Evolutionary conservation across 78 protist species (phyloP), one percentile per base, ranked within the genome.

Genomic region (Dictyostelium citrinum): DNA sequence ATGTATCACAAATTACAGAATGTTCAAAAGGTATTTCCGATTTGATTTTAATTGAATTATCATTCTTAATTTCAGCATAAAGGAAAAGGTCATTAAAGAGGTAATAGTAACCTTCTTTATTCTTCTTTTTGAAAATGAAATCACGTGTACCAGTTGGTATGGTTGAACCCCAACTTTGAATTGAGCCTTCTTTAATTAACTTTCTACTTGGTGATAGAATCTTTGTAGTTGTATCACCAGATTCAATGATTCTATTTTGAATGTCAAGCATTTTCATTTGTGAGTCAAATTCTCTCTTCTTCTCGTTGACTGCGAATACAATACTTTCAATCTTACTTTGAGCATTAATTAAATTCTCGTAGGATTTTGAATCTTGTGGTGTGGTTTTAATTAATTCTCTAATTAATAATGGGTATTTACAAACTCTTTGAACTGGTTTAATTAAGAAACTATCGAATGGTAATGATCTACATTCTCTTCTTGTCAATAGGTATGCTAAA

Each of bases 391-490:
- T 78, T 35, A 88, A 79, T 45, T 88, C 95, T 84, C 92, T 91
- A 16, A 91, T 43, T 51, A 91, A 37, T 9, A 91, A 37, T 41
- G 95, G 95, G 58, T 91, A 91, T 83, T 91, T 91, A 22, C 95
- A 91, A 46, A 83, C 91, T 68, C 95, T 76, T 55, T 91, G 95
- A 33, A 91, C 84, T 2, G 95, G 95, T 81, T 91, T 91, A 41
- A 91, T 91, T 41, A 91, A n/a, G 45, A 91, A 91, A 43, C 85
- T 80, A n/a, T 91, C 91, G 55, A 91, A 81, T 43, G 90, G 85
- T 14, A 91, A 31, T 11, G 80, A 70, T 12, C 95, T 71, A 58
- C 95, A 91, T 71, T 91, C 93, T 45, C 93, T 37, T 78, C 93
- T n/a, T 9, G 93, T 78, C 33, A 88, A 67, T 14, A 88, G 80